Base-by-base conservation (phyloP, 2,329 filamentous ascomycete genomes). In the Chalara sp. region DNA sequence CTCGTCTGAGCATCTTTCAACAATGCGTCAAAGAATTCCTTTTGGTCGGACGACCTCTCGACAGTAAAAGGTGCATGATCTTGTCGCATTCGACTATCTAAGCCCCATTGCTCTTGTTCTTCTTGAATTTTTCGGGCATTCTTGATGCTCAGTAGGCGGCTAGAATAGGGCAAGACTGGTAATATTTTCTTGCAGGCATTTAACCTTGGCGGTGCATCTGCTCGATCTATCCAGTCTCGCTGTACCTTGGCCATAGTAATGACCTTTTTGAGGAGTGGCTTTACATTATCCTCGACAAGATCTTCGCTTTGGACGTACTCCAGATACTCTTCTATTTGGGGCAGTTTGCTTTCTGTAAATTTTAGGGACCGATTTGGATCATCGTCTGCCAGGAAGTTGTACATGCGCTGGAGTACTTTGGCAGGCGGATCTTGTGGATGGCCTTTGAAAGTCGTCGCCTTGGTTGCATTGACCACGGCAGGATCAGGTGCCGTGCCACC, bases 311-410 rank as follows among this genome's bases (percentile, higher is more conserved):
- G 49, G 33, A 62, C 41, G 29, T 58, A 46, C 12, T 48, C 29
- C 10, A 64, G 32, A 32, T 60, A 65, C 11, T 58, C 56, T 41
- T 61, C 54, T n/a, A 65, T 60, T 30, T 65, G 47, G 1, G 6
- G 59, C 6, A 70, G 61, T 47, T 70, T 69, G 8, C 53, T 45
- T 21, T 21, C 21, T 1, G 67, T 58, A 68, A 75, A 79, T 42
- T 65, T 56, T 1, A 65, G 43, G 51, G 68, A 70, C 12, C 72
- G 68, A 50, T 73, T 68, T 5, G 63, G 58, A 55, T 80, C 74
- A 53, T 76, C 70, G 32, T 78, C 74, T 4, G 69, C 60, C 28
- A 81, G 70, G 53, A 76, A 81, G 55, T 71, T 72, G 46, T 61
- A 55, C n/a, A 63, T 51, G 37, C 66, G 61, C 39, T 59, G 32